These are phyloP conservation scores for Sordariomycetes sp. DNA, from an alignment of 2,329 filamentous ascomycete genomes.

Conservation along the genomic window DNA sequence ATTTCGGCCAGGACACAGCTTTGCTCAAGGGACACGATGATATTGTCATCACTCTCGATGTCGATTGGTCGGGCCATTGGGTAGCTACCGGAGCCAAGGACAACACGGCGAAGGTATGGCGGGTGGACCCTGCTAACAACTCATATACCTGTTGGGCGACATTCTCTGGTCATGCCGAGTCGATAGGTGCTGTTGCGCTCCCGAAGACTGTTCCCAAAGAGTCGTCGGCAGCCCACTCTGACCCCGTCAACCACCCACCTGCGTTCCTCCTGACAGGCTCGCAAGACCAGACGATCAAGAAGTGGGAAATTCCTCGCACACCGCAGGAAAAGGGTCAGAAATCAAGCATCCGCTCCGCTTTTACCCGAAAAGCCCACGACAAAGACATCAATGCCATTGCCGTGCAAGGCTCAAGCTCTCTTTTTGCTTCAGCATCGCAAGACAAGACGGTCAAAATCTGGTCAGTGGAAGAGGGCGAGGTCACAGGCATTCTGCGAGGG, in stretches of 20 bases:
- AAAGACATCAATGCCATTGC: constrained; percentile 98
- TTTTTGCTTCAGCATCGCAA: constrained; percentile 94
- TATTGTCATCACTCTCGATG: constrained; percentile 88
- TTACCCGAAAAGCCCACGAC: constrained; percentile 91
- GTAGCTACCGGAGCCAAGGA: constrained; percentile 94
- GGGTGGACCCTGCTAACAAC: constrained; percentile 64
- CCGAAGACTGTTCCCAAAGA: constrained; percentile 60
- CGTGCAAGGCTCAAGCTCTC: constrained; percentile 59
- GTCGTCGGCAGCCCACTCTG: constrained; percentile 59
- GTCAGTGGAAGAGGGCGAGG: constrained; percentile 82
- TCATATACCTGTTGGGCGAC: constrained; percentile 73
- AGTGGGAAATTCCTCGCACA: constrained; percentile 70
- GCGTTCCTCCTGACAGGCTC: constrained; percentile 84
- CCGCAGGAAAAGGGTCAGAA: constrained; percentile 32
- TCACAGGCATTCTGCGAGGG: constrained; percentile 81
- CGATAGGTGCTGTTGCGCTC: constrained; percentile 79
- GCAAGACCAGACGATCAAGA: constrained; percentile 91
- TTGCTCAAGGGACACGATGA: constrained; percentile 86
- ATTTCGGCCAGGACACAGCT: constrained; percentile 85
- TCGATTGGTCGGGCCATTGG: constrained; percentile 97
- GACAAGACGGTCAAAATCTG: constrained; percentile 97
- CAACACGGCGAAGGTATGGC: constrained; percentile 87
- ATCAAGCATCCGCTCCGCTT: constrained; percentile 57
- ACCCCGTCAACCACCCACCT: constrained; percentile 73
- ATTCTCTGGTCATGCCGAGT: constrained; percentile 90